A percentile compares a stretch with the other conserved stretches of the same genome.
Evolutionary conservation across 2,329 filamentous ascomycete species (phyloP).

Genomic region (Clarireedia hainanense): DNA sequence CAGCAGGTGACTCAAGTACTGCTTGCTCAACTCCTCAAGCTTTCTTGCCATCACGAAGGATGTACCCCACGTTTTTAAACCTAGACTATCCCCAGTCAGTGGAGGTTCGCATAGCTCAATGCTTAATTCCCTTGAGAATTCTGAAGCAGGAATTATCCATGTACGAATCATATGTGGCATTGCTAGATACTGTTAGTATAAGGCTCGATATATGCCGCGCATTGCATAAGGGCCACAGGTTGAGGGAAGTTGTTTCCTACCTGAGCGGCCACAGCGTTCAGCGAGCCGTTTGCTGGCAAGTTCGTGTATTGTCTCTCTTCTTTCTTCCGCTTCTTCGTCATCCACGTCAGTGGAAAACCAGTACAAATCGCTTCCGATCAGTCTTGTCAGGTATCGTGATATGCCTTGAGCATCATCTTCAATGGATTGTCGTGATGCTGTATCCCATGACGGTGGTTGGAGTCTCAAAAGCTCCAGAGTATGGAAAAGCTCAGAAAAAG

Average conservation of each 20-base stretch:
- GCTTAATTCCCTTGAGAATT: slow-evolving; percentile 37
- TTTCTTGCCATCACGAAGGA: slow-evolving; percentile 77
- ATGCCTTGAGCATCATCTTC: slow-evolving; percentile 41
- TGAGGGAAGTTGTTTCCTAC: slow-evolving; percentile 31
- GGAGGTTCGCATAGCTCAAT: slow-evolving; percentile 78
- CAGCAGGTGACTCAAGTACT: slow-evolving; percentile 30
- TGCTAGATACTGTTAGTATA: slow-evolving; percentile 31
- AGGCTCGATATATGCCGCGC: background rate
- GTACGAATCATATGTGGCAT: slow-evolving; percentile 55
- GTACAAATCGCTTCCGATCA: slow-evolving; percentile 57
- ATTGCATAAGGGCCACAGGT: background rate
- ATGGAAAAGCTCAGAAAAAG: slow-evolving; percentile 53
- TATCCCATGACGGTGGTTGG: slow-evolving; percentile 61
- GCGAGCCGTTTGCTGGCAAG: slow-evolving; percentile 71
- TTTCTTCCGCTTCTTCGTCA: slow-evolving; percentile 30
- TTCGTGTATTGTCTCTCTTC: slow-evolving; percentile 66
- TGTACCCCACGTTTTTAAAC: slow-evolving; percentile 92
- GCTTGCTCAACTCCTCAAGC: slow-evolving; percentile 40
- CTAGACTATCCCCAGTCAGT: slow-evolving; percentile 78
- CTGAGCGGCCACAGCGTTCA: slow-evolving; percentile 74
- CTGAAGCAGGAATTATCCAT: slow-evolving; percentile 47
- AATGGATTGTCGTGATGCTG: slow-evolving; percentile 20
- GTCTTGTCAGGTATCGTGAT: slow-evolving; percentile 58
- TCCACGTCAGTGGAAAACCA: slow-evolving; percentile 48
- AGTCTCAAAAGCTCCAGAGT: slow-evolving; percentile 60